phyloP scores from a whole-genome alignment of 768 basidiomycete species.

The Lyophyllum atratum region DNA sequence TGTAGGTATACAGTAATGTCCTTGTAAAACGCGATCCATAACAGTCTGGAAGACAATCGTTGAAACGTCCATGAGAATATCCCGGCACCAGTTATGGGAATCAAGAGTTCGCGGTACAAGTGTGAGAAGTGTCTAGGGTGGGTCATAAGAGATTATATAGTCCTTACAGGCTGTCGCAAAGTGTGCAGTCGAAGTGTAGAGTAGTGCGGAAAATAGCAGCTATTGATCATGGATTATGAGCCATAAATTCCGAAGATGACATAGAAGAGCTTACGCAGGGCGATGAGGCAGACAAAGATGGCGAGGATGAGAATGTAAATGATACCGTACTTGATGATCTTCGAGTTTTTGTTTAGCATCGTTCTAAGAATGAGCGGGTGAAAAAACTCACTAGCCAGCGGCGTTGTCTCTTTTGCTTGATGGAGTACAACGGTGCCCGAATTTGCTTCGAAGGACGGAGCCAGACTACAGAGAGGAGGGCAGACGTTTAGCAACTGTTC shows the following conservation, averaged over 20 bases:
- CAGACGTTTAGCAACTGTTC: neutral
- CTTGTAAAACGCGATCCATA: slow-evolving; percentile 38
- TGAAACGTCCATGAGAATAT: slow-evolving; percentile 38
- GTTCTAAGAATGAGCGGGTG: neutral
- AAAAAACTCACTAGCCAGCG: slow-evolving; percentile 75
- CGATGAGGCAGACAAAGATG: slow-evolving; percentile 75
- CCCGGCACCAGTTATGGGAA: slow-evolving; percentile 30
- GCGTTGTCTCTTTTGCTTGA: slow-evolving; percentile 88
- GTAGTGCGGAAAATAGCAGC: slow-evolving; percentile 63
- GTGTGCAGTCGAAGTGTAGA: slow-evolving; percentile 61
- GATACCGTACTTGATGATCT: slow-evolving; percentile 85
- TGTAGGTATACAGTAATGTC: slow-evolving; percentile 50
- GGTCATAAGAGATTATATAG: slow-evolving; percentile 41
- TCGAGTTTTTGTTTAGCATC: neutral
- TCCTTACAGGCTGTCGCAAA: slow-evolving; percentile 69
- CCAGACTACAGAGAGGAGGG: slow-evolving; percentile 66
- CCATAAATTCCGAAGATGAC: neutral
- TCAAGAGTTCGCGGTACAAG: slow-evolving; percentile 29
- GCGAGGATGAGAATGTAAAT: slow-evolving; percentile 71
- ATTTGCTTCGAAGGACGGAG: slow-evolving; percentile 93
- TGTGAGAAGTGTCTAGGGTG: slow-evolving; percentile 24
- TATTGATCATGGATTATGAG: slow-evolving; percentile 25
- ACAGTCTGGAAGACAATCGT: slow-evolving; percentile 28
- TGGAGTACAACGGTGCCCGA: slow-evolving; percentile 85
- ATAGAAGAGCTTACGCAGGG: slow-evolving; percentile 60